Conservation (phyloP, 2,329 filamentous ascomycete genomes). For the Fusarium udum region DNA sequence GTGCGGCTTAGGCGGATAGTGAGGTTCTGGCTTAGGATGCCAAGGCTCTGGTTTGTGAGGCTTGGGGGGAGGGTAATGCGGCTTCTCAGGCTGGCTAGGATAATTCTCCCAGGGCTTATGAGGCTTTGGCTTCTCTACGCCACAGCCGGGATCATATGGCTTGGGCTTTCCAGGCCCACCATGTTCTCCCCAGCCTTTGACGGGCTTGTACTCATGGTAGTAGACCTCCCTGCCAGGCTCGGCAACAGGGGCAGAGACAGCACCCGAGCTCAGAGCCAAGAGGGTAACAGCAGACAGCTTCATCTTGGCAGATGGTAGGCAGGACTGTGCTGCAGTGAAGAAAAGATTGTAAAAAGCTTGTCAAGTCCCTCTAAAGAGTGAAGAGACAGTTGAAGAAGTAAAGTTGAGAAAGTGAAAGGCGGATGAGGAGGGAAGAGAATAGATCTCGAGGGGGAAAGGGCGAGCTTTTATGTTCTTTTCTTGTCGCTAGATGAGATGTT, state of each 20-base stretch:
- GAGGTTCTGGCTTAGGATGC: too few species aligned
- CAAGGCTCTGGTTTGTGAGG: neutral
- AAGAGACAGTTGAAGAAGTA: neutral
- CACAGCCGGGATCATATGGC: neutral
- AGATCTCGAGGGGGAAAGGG: neutral
- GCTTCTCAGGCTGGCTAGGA: neutral
- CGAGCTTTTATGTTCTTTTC: neutral
- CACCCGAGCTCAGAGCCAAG: slow-evolving; percentile 6
- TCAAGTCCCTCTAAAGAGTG: neutral
- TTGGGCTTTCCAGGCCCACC: neutral
- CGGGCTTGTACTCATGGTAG: neutral
- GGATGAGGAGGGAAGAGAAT: neutral
- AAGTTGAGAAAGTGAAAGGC: neutral
- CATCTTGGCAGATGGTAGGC: slow-evolving; percentile 1
- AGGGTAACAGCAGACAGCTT: slow-evolving; percentile 13
- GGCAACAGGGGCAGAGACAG: neutral
- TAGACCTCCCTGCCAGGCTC: neutral
- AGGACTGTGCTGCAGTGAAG: neutral
- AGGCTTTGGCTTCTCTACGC: neutral
- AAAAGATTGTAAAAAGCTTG: neutral
- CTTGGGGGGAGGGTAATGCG: neutral
- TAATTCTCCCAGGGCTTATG: neutral
- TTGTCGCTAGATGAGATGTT: neutral
- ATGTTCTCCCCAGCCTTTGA: neutral
- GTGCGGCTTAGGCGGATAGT: neutral